A percentile compares a stretch with the other conserved stretches of the same genome.
These are phyloP conservation scores for Ceratocystis huliohia DNA, from an alignment of 2,329 filamentous ascomycete species.

Conservation along the genomic window DNA sequence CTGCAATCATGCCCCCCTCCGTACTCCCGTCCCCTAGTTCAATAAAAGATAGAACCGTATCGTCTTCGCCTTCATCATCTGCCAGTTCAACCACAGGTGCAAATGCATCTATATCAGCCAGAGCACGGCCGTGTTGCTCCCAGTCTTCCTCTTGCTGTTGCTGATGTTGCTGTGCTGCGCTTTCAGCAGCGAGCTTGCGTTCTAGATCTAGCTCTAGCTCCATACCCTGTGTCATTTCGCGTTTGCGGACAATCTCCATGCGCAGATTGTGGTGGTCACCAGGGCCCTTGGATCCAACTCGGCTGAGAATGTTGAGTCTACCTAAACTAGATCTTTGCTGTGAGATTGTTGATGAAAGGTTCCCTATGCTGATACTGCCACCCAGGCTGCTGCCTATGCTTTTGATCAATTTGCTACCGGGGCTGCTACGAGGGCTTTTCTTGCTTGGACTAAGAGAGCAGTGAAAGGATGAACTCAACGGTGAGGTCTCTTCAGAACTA, in stretches of 20 bases:
- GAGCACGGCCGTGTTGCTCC: background rate
- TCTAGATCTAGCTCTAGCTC: conserved; percentile 14
- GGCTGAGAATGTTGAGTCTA: background rate
- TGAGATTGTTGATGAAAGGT: background rate
- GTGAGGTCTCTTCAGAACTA: background rate
- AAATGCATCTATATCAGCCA: conserved; percentile 5
- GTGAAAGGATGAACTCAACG: background rate
- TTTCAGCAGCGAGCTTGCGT: conserved; percentile 8
- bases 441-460: background rate
- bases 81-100: background rate
- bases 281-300: background rate
- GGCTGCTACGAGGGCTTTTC: background rate
- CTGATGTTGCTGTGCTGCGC: conserved; percentile 12
- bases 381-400: background rate
- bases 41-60: background rate
- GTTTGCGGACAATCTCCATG: conserved; percentile 17
- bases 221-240: conserved; percentile 11
- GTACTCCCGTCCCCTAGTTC: background rate
- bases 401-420: background rate
- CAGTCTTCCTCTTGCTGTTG: background rate
- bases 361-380: background rate
- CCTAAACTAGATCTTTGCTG: background rate
- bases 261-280: conserved; percentile 11
- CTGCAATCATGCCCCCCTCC: background rate
- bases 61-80: background rate